These are phyloP conservation scores for Dictyostelium intermedium DNA, from an alignment of 78 protist genomes.

Conservation along the genomic window DNA sequence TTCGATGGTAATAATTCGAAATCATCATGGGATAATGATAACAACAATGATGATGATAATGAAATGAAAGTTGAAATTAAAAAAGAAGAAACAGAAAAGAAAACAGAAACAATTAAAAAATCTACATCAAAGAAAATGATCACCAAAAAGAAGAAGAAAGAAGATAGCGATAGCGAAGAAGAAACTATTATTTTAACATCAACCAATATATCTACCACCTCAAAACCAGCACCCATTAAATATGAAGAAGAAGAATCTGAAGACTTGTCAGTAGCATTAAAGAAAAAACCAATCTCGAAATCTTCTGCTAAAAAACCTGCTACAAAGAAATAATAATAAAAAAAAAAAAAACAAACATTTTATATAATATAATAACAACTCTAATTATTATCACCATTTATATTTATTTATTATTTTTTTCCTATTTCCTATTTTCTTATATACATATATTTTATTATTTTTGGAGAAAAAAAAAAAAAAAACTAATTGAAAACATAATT, in stretches of 20 bases:
- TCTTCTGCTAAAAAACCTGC: constrained; percentile 19
- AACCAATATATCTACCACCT: not conserved
- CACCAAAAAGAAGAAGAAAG: not conserved
- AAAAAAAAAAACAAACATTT: not conserved
- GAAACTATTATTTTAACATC: constrained; percentile 23
- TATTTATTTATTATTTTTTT: too few relatives aligned
- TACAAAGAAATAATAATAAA: constrained; percentile 22
- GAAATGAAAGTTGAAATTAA: not conserved
- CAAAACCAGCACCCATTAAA: not conserved
- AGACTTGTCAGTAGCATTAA: constrained; percentile 55
- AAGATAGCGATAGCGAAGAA: constrained; percentile 72
- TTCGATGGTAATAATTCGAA: not conserved
- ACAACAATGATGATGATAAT: too few relatives aligned
- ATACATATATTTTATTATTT: too few relatives aligned
- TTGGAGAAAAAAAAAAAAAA: too few relatives aligned
- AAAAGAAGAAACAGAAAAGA: not conserved
- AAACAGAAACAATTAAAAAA: not conserved
- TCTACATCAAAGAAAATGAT: not conserved
- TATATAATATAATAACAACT: too few relatives aligned
- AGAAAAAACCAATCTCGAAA: constrained; percentile 14
- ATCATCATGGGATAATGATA: not conserved
- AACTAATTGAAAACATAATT: not conserved
- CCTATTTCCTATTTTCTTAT: too few relatives aligned
- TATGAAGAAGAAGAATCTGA: constrained; percentile 59
- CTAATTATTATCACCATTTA: too few relatives aligned